Conservation (phyloP, 139 green algal species). For the Diplosphaera chodatii region DNA sequence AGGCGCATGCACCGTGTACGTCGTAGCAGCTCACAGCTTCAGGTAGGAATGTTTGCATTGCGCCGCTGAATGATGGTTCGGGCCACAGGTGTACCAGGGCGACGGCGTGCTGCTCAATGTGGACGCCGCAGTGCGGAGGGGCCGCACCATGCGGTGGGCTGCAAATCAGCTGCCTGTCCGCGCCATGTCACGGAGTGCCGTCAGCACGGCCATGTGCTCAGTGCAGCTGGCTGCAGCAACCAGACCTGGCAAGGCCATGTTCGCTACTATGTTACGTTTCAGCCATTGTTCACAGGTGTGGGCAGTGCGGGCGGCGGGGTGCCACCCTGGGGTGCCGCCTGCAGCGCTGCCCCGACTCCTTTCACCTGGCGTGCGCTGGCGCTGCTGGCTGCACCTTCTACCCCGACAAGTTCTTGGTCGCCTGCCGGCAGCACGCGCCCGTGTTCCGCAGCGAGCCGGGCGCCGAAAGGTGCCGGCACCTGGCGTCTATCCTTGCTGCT, state of each 20-base stretch:
- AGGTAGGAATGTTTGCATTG: too few species aligned
- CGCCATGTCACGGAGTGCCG: too few species aligned
- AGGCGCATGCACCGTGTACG: too few species aligned
- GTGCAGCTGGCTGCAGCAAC: too few species aligned
- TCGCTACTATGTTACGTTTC: too few species aligned
- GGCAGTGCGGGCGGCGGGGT: constrained; percentile 43
- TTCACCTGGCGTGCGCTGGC: constrained; percentile 60
- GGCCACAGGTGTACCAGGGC: constrained; percentile 52
- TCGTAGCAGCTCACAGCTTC: too few species aligned
- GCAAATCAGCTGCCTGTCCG: too few species aligned
- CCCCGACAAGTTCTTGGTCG: constrained; percentile 34
- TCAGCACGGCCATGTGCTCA: too few species aligned
- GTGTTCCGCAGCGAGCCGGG: constrained; percentile 27
- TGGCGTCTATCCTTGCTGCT: too few species aligned
- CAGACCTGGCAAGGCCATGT: too few species aligned
- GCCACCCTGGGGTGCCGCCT: constrained; percentile 69
- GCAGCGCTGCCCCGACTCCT: constrained; percentile 47
- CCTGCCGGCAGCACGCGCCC: constrained; percentile 44
- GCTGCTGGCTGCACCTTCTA: constrained; percentile 36
- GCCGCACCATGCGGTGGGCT: constrained; percentile 35
- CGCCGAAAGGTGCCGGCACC: not conserved
- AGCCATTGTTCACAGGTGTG: constrained; percentile 20
- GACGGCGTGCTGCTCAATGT: constrained; percentile 35
- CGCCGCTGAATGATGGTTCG: not conserved
- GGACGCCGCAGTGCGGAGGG: constrained; percentile 33